Base-by-base conservation (phyloP, 129 eudicot genomes). In the Sambucus nigra region DNA sequence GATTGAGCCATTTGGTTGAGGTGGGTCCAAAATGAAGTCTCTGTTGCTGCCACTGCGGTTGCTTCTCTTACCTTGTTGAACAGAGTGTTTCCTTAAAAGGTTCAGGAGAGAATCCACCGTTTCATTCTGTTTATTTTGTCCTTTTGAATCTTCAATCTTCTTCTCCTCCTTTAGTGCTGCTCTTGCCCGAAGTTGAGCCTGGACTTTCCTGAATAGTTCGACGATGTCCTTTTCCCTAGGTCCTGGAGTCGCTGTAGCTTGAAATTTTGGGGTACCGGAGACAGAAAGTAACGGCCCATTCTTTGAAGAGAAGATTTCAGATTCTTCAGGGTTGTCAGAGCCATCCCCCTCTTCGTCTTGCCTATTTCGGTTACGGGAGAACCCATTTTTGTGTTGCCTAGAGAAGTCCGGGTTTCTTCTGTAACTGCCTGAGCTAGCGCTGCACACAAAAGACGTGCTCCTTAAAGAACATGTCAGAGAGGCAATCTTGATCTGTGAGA, bases 321-420 rank as follows among this genome's bases (percentile, higher is more conserved):
- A 69, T 29, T 82, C 95, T 39, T 86, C 99, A 27, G 74, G 69
- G 32, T 63, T 70, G 10, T 77, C 99, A 52, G 60, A 55, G 45
- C 60, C 69, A 42, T 83, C 95, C 51, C 74, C 63, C 5, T 71
- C 83, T 33, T 87, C 96, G 23, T 61, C 53, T 13, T 64, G 69
- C 69, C 79, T 59, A 23, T 87, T 79, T 57, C 80, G 64, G 69
- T 59, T 71, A 47, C 83, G 67, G 44, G 75, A 67, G 67, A 73
- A 74, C 16, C 52, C 72, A 16, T 69, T 71, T 10, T 14, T 69
- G 19, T 25, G 15, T 65, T 78, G 88, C 70, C 77, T 79, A 13
- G 97, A 73, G 73, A 74, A 84, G 42, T 91, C 98, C 0, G 87
- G 73, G 65, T 82, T 85, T 63, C 99, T 86, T 74, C 81, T 80